Conservation (phyloP, 169 alveolate species). For the Perkinsus marinus region DNA sequence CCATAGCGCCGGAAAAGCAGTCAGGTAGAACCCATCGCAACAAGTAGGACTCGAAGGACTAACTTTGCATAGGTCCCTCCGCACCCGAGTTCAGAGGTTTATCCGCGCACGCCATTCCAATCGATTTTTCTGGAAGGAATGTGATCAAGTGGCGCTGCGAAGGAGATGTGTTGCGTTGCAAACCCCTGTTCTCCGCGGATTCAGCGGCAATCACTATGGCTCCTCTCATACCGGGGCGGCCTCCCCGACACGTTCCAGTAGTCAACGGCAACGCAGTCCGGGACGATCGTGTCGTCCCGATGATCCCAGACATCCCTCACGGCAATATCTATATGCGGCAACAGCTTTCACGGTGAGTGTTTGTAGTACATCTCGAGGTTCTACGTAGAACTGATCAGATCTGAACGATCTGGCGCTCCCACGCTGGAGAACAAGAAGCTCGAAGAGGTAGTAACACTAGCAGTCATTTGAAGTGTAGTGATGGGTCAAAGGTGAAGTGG, state of each 20-base stretch:
- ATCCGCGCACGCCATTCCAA: too few relatives aligned
- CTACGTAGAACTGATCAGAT: background rate
- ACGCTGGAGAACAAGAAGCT: background rate
- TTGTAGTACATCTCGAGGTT: background rate
- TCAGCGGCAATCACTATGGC: background rate
- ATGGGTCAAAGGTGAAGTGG: background rate
- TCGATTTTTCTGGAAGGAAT: too few relatives aligned
- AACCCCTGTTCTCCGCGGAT: too few relatives aligned
- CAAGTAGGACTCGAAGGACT: too few relatives aligned
- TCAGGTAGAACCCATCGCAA: too few relatives aligned
- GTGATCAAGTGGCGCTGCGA: too few relatives aligned
- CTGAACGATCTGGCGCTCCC: background rate
- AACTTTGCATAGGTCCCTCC: too few relatives aligned
- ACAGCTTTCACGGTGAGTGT: background rate
- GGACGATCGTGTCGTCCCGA: background rate
- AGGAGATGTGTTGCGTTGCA: too few relatives aligned
- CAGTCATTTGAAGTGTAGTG: background rate
- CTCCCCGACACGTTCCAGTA: background rate
- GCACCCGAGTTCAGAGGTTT: too few relatives aligned
- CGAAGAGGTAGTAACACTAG: background rate
- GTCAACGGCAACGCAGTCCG: background rate
- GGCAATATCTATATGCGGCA: background rate
- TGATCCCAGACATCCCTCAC: background rate
- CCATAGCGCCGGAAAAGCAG: too few relatives aligned
- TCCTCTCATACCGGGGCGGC: background rate